These are phyloP conservation scores for Dipteronia sinensis DNA, from an alignment of 345 rosid genomes.

Conservation along the genomic window DNA sequence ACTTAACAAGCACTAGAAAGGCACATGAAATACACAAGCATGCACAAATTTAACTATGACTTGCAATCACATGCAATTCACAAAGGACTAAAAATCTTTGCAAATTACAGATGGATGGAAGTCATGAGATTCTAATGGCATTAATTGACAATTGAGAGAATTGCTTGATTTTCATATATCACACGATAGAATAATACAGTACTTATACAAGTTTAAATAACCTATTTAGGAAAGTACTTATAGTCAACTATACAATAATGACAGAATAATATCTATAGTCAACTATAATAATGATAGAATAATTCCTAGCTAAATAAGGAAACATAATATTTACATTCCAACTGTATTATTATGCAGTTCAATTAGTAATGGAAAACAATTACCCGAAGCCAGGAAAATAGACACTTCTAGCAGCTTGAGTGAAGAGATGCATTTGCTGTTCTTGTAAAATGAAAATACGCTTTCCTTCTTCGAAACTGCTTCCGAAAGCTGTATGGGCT, in stretches of 20 bases:
- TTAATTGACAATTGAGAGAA: no score
- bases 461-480: constrained; percentile 76
- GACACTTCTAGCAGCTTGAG: constrained; percentile 55
- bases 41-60: background rate
- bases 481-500: constrained; percentile 88
- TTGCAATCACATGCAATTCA: no score
- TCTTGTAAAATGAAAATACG: constrained; percentile 69
- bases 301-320: no score
- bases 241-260: no score
- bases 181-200: no score
- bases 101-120: background rate
- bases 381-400: constrained; percentile 88
- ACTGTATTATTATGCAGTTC: background rate
- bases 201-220: no score
- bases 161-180: no score
- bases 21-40: background rate
- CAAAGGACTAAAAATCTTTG: background rate
- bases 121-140: background rate
- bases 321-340: no score
- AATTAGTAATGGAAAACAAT: background rate
- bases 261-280: no score
- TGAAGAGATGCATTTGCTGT: constrained; percentile 58
- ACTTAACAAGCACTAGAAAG: background rate
- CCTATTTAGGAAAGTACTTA: no score
- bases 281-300: no score